Conservation (phyloP, 331 rosid genomes). For the Pyrus hybrid region DNA sequence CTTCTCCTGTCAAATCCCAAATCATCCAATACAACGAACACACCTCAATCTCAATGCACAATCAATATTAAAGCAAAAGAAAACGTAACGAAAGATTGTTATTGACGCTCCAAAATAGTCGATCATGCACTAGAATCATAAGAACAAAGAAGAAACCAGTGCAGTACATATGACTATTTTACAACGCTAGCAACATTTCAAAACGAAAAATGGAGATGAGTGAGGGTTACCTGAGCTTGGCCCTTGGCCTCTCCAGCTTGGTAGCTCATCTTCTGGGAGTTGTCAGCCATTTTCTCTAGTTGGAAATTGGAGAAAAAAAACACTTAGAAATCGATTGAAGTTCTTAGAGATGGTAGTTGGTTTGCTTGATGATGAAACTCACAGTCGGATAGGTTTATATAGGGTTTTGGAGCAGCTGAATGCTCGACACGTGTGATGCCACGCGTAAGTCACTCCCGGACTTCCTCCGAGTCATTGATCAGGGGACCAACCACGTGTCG, state of each 20-base stretch:
- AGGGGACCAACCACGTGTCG: neutral
- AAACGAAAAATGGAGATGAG: neutral
- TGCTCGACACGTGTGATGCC: neutral
- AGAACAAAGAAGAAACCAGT: too few species aligned
- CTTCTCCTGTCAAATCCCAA: conserved; percentile 25
- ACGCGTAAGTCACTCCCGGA: neutral
- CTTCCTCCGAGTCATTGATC: neutral
- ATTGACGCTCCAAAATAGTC: too few species aligned
- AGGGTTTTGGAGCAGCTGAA: neutral
- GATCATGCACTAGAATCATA: too few species aligned
- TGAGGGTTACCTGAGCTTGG: conserved; percentile 15
- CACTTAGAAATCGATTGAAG: neutral
- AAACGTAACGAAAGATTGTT: too few species aligned
- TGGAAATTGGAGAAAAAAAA: neutral
- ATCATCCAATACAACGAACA: neutral
- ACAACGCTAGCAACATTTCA: neutral
- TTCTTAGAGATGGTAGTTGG: neutral
- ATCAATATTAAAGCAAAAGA: too few species aligned
- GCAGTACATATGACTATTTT: too few species aligned
- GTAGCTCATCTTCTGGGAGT: conserved; percentile 19
- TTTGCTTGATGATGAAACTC: neutral
- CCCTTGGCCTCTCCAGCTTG: conserved; percentile 39
- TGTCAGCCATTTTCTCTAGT: conserved; percentile 23
- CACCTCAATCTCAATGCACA: neutral
- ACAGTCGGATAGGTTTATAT: neutral